phyloP scores from a whole-genome alignment of 352 stramenopile species.

The Globisporangium nagaii region DNA sequence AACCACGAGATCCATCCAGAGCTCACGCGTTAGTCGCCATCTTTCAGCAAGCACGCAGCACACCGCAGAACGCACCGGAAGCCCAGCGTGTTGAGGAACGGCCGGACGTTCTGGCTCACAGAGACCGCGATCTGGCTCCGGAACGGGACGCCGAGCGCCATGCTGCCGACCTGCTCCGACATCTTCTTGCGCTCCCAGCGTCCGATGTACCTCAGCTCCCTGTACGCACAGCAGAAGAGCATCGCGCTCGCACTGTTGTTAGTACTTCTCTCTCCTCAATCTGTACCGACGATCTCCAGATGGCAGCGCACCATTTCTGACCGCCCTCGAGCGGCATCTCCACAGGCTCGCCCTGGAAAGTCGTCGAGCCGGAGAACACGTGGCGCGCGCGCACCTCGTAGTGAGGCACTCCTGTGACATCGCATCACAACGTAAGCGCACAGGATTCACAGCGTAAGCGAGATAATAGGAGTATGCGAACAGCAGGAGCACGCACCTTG shows the following conservation, averaged over 20 bases:
- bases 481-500: constrained; percentile 34
- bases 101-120: constrained; percentile 73
- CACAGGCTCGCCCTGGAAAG: constrained; percentile 72
- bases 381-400: constrained; percentile 80
- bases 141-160: constrained; percentile 66
- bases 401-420: constrained; percentile 52
- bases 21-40: not conserved
- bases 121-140: constrained; percentile 81
- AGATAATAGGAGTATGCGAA: not conserved
- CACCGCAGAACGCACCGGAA: constrained; percentile 43
- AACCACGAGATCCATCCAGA: constrained; percentile 1
- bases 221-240: constrained; percentile 10
- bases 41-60: not conserved
- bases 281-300: too few relatives aligned
- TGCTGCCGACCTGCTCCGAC: constrained; percentile 63
- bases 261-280: too few relatives aligned
- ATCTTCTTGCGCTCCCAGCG: constrained; percentile 86
- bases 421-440: not conserved
- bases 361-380: constrained; percentile 77
- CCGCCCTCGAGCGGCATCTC: constrained; percentile 70
- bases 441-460: not conserved
- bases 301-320: constrained; percentile 85
- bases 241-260: too few relatives aligned
- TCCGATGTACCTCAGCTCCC: constrained; percentile 79
- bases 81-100: constrained; percentile 66